phyloP scores from a whole-genome alignment of 1,284 basidiomycete genomes.

The Takashimella koratensis region DNA sequence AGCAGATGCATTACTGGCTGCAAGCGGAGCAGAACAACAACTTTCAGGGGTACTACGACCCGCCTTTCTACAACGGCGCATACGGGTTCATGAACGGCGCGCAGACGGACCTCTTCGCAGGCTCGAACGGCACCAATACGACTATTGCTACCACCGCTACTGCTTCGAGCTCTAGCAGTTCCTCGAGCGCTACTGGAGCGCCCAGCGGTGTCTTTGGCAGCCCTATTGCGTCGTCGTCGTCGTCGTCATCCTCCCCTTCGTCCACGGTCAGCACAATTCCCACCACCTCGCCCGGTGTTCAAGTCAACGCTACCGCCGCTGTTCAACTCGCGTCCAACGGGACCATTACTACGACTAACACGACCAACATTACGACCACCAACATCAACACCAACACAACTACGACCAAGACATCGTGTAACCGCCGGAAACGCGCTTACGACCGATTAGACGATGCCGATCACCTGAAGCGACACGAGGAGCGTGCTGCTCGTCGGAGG shows the following conservation, averaged over 20 bases:
- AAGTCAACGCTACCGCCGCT: background rate
- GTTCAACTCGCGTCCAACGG: background rate
- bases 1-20: constrained; percentile 44
- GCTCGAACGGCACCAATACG: constrained; percentile 1
- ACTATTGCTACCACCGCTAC: background rate
- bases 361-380: background rate
- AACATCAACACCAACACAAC: background rate
- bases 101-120: constrained; percentile 48
- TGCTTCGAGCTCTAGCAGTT: background rate
- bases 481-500: background rate
- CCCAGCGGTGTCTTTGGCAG: background rate
- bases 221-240: background rate
- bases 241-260: background rate
- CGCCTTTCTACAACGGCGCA: constrained; percentile 46
- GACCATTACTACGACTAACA: background rate
- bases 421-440: constrained; percentile 2
- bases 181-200: background rate
- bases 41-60: constrained; percentile 35
- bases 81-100: constrained; percentile 50
- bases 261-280: too few relatives aligned
- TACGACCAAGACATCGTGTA: background rate
- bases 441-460: constrained; percentile 1
- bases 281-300: background rate
- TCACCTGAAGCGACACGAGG: background rate
- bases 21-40: constrained; percentile 42